Conservation (phyloP, 495 filamentous ascomycete species). For the Evernia prunastri region DNA sequence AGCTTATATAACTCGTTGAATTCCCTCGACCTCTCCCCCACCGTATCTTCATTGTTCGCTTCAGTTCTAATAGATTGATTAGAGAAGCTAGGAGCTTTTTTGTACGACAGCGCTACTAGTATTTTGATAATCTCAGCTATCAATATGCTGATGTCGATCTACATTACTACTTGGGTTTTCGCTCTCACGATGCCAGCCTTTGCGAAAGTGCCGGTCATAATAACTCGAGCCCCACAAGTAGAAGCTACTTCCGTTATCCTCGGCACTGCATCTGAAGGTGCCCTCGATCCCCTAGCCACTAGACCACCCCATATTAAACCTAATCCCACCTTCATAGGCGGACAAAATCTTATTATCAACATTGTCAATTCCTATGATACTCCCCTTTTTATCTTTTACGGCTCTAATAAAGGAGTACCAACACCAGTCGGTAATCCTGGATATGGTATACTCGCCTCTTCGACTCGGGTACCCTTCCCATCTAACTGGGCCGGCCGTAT, state of each 20-base stretch:
- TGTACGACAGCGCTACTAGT: background rate
- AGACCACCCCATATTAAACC: background rate
- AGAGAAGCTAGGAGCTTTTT: background rate
- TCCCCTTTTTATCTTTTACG: conserved; percentile 18
- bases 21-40: background rate
- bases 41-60: background rate
- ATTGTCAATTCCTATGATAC: conserved; percentile 17
- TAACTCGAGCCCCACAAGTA: background rate
- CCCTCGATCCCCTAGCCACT: conserved; percentile 10
- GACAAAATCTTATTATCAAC: conserved; percentile 16
- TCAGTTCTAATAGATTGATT: background rate
- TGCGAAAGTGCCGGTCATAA: background rate
- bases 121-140: background rate
- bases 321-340: conserved; percentile 9
- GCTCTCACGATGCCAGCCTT: background rate
- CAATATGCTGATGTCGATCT: background rate
- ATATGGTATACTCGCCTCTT: conserved; percentile 13
- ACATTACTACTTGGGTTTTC: conserved; percentile 5
- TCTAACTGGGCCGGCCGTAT: conserved; percentile 19
- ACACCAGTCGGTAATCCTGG: conserved; percentile 19
- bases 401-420: conserved; percentile 22
- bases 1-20: background rate
- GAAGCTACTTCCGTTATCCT: conserved; percentile 8
- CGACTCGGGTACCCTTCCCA: conserved; percentile 16
- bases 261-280: conserved; percentile 17